Conservation (phyloP, 1,139 yeast species). For the Pichia sp. region DNA sequence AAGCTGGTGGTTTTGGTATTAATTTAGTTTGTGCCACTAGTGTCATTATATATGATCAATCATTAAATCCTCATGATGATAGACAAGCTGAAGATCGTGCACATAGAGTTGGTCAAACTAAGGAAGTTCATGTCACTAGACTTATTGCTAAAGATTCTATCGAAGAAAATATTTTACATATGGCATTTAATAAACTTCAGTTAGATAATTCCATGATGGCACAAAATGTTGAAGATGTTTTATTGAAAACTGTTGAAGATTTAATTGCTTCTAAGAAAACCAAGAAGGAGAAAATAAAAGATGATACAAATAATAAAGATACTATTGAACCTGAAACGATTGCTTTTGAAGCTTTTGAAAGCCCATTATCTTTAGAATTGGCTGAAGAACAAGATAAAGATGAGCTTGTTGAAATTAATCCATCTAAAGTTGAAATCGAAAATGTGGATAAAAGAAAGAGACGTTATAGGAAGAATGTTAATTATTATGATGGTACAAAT, state of each 20-base stretch:
- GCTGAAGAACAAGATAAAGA: slow-evolving; percentile 6
- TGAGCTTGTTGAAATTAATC: slow-evolving; percentile 5
- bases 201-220: slow-evolving; percentile 69
- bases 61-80: slow-evolving; percentile 97
- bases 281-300: not conserved
- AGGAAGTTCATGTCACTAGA: slow-evolving; percentile 92
- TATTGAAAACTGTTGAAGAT: slow-evolving; percentile 48
- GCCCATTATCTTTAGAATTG: slow-evolving; percentile 8
- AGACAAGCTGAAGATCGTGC: slow-evolving; percentile 98
- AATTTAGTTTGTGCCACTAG: slow-evolving; percentile 92
- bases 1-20: slow-evolving; percentile 98
- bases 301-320: not conserved
- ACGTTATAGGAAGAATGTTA: slow-evolving; percentile 5
- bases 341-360: slow-evolving; percentile 15
- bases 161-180: slow-evolving; percentile 79
- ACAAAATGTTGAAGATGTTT: slow-evolving; percentile 44
- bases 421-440: not conserved
- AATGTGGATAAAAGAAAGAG: slow-evolving; percentile 1
- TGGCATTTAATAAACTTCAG: slow-evolving; percentile 88
- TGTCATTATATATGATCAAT: slow-evolving; percentile 86
- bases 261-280: slow-evolving; percentile 33
- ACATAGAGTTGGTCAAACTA: slow-evolving; percentile 95
- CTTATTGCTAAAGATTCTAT: slow-evolving; percentile 72
- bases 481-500: slow-evolving; percentile 8
- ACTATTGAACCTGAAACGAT: not conserved